These are phyloP conservation scores for Rhodotorula sp. DNA, from an alignment of 1,284 basidiomycete genomes.

Conservation along the genomic window DNA sequence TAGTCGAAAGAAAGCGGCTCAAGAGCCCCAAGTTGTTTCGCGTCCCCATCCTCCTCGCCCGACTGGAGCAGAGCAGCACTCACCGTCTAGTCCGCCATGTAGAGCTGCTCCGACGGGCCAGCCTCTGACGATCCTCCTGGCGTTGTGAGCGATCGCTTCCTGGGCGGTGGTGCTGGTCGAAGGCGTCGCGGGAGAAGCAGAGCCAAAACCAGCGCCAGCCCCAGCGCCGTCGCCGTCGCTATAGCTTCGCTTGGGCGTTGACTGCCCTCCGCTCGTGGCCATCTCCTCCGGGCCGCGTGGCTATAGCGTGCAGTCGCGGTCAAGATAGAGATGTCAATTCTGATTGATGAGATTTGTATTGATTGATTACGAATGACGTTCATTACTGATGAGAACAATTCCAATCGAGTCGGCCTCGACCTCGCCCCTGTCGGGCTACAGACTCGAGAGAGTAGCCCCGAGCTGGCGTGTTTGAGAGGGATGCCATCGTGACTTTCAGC, in stretches of 20 bases:
- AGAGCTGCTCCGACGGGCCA: constrained; percentile 30
- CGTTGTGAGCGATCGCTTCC: constrained; percentile 5
- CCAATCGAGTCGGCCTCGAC: too few relatives aligned
- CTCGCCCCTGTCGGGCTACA: too few relatives aligned
- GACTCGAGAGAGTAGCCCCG: too few relatives aligned
- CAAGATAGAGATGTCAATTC: background rate
- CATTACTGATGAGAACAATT: too few relatives aligned
- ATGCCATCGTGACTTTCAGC: background rate
- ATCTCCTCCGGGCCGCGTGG: too few relatives aligned
- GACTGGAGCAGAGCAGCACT: background rate
- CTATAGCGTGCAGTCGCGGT: too few relatives aligned
- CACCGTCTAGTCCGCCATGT: constrained; percentile 24
- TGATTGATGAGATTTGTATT: background rate
- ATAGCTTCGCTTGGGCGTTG: too few relatives aligned
- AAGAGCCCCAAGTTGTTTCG: background rate
- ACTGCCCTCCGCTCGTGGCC: too few relatives aligned
- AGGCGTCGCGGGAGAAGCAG: background rate
- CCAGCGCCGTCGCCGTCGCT: too few relatives aligned
- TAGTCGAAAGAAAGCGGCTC: background rate
- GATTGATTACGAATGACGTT: background rate
- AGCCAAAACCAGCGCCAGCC: too few relatives aligned
- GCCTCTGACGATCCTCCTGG: constrained; percentile 18
- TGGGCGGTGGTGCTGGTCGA: constrained; percentile 1
- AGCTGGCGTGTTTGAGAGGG: background rate
- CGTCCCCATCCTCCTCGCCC: too few relatives aligned